Evolutionary conservation across 1,139 yeast genomes (phyloP).

Genomic region (Candida sp.): DNA sequence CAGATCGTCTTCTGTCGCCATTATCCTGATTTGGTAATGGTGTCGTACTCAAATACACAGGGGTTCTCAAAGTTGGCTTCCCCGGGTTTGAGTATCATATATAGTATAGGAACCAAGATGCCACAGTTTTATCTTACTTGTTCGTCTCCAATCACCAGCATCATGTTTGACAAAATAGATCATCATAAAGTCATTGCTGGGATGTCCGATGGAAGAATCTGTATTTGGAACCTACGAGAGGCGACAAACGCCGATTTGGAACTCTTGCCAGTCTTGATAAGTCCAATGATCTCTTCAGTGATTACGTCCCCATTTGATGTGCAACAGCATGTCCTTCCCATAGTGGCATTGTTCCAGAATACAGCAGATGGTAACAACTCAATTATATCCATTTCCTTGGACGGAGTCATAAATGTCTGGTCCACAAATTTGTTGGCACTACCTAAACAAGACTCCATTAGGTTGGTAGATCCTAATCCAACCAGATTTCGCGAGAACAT

Average conservation of each 20-base stretch:
- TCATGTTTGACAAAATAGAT: conserved; percentile 34
- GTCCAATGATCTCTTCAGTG: conserved; percentile 18
- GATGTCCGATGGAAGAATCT: conserved; percentile 31
- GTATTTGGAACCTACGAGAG: conserved; percentile 34
- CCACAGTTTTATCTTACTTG: conserved; percentile 51
- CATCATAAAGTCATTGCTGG: conserved; percentile 34
- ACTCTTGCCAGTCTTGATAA: conserved; percentile 25
- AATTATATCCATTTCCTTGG: conserved; percentile 28
- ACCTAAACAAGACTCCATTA: conserved; percentile 22
- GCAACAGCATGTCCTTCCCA: conserved; percentile 6
- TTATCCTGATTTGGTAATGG: conserved; percentile 39
- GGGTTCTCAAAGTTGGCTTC: conserved; percentile 11
- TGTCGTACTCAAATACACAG: conserved; percentile 18
- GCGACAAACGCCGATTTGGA: conserved; percentile 11
- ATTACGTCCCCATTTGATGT: conserved; percentile 2
- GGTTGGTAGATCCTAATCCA: conserved; percentile 7
- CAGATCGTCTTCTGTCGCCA: conserved; percentile 40
- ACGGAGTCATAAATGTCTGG: conserved; percentile 39
- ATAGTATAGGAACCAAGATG: conserved; percentile 14
- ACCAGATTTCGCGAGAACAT: conserved; percentile 16
- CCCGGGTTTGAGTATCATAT: conserved; percentile 37
- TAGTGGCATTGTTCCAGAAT: conserved; percentile 13
- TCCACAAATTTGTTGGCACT: conserved; percentile 34
- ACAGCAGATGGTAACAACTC: conserved; percentile 22
- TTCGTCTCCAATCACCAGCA: conserved; percentile 39